Evolutionary conservation across 352 stramenopile genomes (phyloP).

Genomic region (Phytophthora hybrid): DNA sequence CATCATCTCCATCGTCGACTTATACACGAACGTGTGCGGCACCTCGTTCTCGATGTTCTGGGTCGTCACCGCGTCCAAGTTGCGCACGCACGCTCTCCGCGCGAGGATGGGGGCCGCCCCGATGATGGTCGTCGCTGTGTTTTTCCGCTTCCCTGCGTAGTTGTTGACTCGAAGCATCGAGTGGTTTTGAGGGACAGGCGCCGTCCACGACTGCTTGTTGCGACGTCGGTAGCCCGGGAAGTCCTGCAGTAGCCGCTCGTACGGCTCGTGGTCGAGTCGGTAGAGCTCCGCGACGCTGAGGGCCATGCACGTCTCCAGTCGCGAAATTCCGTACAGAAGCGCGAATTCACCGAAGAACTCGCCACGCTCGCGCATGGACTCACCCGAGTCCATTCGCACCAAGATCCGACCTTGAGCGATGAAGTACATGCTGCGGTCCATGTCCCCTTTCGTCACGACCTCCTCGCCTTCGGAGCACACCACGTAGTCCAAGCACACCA

Average conservation of each 20-base stretch:
- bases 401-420: constrained; percentile 68
- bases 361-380: constrained; percentile 61
- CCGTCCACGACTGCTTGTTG: constrained; percentile 67
- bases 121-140: constrained; percentile 7
- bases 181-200: not conserved
- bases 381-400: constrained; percentile 54
- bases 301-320: constrained; percentile 67
- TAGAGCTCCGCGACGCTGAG: constrained; percentile 70
- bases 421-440: constrained; percentile 51
- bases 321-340: constrained; percentile 48
- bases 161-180: constrained; percentile 1
- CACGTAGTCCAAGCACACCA: constrained; percentile 67
- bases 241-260: constrained; percentile 67
- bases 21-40: constrained; percentile 55
- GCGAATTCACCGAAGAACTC: constrained; percentile 70
- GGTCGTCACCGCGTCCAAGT: not conserved
- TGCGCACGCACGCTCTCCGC: not conserved
- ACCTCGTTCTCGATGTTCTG: constrained; percentile 53
- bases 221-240: constrained; percentile 68
- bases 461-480: constrained; percentile 73
- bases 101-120: constrained; percentile 18
- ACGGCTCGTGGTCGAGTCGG: constrained; percentile 69
- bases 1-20: constrained; percentile 60
- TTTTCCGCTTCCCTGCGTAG: not conserved
- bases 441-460: constrained; percentile 69